Percentiles rank a stretch among this genome's conserved stretches.
Conservation (phyloP, 805 yeast species). For the Yamadazyma akitaensis region DNA sequence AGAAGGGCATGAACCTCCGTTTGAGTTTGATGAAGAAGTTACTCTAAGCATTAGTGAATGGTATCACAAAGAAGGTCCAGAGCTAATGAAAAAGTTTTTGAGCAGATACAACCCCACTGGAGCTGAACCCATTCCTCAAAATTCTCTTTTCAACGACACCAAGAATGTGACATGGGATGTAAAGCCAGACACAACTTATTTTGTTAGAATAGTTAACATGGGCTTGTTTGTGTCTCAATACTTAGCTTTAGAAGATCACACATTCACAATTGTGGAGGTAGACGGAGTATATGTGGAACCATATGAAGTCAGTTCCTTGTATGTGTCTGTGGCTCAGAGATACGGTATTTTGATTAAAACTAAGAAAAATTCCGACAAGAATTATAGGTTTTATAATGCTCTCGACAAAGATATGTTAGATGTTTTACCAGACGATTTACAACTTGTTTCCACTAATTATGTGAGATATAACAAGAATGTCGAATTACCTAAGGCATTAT, state of each 20-base stretch:
- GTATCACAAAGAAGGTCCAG: slow-evolving; percentile 69
- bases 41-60: slow-evolving; percentile 73
- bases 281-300: slow-evolving; percentile 88
- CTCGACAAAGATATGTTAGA: slow-evolving; percentile 86
- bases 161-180: slow-evolving; percentile 73
- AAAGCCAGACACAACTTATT: slow-evolving; percentile 80
- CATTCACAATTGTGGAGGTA: slow-evolving; percentile 80
- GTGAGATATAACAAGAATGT: slow-evolving; percentile 51
- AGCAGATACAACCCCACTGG: slow-evolving; percentile 88
- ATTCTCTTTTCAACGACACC: slow-evolving; percentile 77
- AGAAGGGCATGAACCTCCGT: slow-evolving; percentile 19
- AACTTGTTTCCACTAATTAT: slow-evolving; percentile 71
- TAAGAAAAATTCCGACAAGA: slow-evolving; percentile 54
- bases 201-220: slow-evolving; percentile 73
- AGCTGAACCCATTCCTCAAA: slow-evolving; percentile 94
- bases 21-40: slow-evolving; percentile 76
- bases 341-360: slow-evolving; percentile 78
- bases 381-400: slow-evolving; percentile 79
- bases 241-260: slow-evolving; percentile 85
- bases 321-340: slow-evolving; percentile 90
- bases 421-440: slow-evolving; percentile 57
- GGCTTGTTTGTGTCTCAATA: slow-evolving; percentile 94
- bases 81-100: slow-evolving; percentile 56
- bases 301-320: slow-evolving; percentile 63
- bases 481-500: slow-evolving; percentile 35